Evolutionary conservation across 2,329 filamentous ascomycete species (phyloP).

Genomic region (Pestalotiopsis sp.): DNA sequence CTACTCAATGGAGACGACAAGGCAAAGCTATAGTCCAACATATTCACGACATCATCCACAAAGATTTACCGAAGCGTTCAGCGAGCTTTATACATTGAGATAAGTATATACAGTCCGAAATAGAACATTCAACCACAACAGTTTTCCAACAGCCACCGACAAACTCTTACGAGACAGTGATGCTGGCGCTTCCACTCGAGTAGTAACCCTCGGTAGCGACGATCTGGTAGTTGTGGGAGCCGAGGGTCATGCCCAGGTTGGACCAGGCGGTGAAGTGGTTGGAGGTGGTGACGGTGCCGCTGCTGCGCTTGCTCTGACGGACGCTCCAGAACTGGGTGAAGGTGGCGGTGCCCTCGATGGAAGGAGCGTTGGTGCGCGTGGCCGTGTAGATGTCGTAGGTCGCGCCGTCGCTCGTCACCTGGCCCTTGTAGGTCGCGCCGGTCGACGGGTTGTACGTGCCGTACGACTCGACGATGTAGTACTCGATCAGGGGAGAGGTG

Average conservation of each 20-base stretch:
- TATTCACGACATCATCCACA: neutral
- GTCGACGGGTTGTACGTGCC: constrained; percentile 44
- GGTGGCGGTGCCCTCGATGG: constrained; percentile 47
- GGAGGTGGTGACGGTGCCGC: constrained; percentile 30
- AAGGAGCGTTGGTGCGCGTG: constrained; percentile 41
- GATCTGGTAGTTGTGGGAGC: constrained; percentile 34
- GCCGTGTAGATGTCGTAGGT: constrained; percentile 38
- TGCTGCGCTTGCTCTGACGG: constrained; percentile 44
- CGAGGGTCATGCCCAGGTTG: constrained; percentile 27
- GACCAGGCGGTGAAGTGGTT: constrained; percentile 36
- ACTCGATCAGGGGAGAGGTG: constrained; percentile 42
- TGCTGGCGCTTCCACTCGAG: constrained; percentile 43
- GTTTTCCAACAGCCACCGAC: neutral
- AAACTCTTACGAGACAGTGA: constrained; percentile 16
- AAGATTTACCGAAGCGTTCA: neutral
- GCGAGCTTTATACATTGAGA: neutral
- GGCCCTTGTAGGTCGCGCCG: constrained; percentile 35
- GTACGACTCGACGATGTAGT: constrained; percentile 43
- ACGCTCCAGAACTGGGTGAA: constrained; percentile 56
- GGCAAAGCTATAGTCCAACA: neutral
- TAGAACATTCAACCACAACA: neutral
- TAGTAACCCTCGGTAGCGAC: constrained; percentile 40
- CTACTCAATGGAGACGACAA: constrained; percentile 9
- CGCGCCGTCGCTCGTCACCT: constrained; percentile 33
- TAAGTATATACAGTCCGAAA: constrained; percentile 7